Evolutionary conservation across 495 filamentous ascomycete species (phyloP), one percentile per base, ranked within the genome.

Genomic region (Podospora conica): DNA sequence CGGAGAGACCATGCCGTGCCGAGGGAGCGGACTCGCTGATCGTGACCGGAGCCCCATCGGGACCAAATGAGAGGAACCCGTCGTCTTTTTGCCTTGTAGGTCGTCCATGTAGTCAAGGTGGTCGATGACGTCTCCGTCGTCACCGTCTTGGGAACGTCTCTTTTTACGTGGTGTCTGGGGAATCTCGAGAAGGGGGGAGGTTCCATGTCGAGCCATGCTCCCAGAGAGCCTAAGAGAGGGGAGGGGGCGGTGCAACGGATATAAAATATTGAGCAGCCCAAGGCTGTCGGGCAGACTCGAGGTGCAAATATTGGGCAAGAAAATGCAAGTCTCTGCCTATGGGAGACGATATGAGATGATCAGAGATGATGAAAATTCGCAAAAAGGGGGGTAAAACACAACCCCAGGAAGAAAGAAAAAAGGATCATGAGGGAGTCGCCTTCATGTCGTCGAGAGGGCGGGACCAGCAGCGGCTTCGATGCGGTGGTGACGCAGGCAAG

Each of bases 41-140:
- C 77, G 66, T 22, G 75, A 68, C 11, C 76, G 71, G 62, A 76
- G 73, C n/a, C 63, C 58, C 15, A 68, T 67, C 5, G 74, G 74
- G 40, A 66, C 67, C 2, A 78, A 66, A 4, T 71, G 58, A 0
- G 68, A 66, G 7, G 72, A 64, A 7, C 60, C 63, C 10, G 60
- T 63, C 27, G 68, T 69, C 33, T 60, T 68, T 10, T 28, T 23
- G 58, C 20, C 11, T 10, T 55, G 28, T n/a, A 61, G 11, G 8
- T 60, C 64, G 10, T 70, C 68, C 12, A 66, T 22, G 18, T 18
- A 56, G 0, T 67, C 22, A 5, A 66, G 63, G 9, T n/a, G 62
- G 29, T 67, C 76, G 22, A 68, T 66, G 18, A 62, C 58, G 55
- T 79, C 76, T 9, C 70, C 71, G 55, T 76, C 75, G 33, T 78